phyloP scores from a whole-genome alignment of 176 grass and related monocot species.

The Sorghum bicolor region DNA sequence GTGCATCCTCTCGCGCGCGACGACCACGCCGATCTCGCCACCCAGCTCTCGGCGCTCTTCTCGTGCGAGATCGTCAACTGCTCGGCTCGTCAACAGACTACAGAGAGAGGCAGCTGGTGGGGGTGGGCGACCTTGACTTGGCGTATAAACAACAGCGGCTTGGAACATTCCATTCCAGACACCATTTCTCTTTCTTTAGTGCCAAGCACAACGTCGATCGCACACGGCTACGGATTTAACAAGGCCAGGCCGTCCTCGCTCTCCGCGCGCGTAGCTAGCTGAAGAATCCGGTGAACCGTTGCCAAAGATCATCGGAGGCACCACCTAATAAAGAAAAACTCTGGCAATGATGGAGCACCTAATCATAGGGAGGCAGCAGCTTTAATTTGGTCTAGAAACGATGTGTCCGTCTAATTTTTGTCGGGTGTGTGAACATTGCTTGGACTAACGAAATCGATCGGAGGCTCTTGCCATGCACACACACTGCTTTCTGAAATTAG shows the following conservation, averaged over 20 bases:
- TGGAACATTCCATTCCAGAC: constrained; percentile 23
- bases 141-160: constrained; percentile 28
- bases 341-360: neutral
- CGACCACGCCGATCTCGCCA: neutral
- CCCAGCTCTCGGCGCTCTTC: neutral
- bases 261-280: neutral
- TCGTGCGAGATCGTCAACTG: constrained; percentile 26
- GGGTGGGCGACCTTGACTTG: neutral
- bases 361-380: neutral
- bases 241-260: neutral
- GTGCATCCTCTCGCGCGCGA: neutral
- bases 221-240: neutral
- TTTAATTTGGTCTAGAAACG: neutral
- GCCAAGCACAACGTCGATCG: constrained; percentile 9
- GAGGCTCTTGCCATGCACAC: neutral
- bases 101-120: neutral
- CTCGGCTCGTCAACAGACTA: neutral
- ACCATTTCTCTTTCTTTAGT: constrained; percentile 20
- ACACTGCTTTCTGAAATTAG: neutral
- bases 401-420: neutral
- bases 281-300: constrained; percentile 20
- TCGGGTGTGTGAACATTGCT: constrained; percentile 8
- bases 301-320: neutral
- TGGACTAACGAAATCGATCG: neutral
- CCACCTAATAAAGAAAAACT: neutral